Evolutionary conservation across 768 basidiomycete genomes (phyloP).

Genomic region (Favolaschia claudopus): DNA sequence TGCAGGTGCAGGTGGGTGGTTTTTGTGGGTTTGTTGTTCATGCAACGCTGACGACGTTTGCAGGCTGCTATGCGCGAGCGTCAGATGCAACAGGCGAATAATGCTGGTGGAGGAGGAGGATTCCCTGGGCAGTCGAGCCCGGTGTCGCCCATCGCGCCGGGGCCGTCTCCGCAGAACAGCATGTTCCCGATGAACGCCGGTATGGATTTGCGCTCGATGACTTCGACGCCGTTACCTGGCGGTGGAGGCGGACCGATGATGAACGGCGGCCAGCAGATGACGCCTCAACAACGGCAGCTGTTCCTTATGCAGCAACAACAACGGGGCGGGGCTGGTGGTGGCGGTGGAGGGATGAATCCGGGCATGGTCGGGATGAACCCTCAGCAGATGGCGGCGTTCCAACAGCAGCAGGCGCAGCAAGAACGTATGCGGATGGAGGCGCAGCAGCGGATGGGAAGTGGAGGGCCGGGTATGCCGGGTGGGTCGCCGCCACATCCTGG

Average conservation of each 20-base stretch:
- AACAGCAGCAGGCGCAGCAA: constrained; percentile 22
- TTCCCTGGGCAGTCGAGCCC: constrained; percentile 32
- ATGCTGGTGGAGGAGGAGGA: constrained; percentile 18
- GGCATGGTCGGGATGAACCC: constrained; percentile 33
- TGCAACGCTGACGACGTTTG: background rate
- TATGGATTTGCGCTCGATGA: constrained; percentile 32
- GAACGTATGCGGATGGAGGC: constrained; percentile 20
- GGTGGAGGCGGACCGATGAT: constrained; percentile 28
- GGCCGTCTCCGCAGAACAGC: constrained; percentile 24
- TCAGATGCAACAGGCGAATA: constrained; percentile 34
- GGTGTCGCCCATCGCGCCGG: constrained; percentile 30
- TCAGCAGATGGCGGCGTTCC: constrained; percentile 26
- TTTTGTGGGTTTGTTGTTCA: background rate
- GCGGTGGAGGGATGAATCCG: constrained; percentile 33
- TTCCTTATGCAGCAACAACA: constrained; percentile 37
- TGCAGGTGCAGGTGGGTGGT: constrained; percentile 56
- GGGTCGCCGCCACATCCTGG: constrained; percentile 52
- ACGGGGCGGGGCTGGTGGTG: constrained; percentile 38
- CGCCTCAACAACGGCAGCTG: constrained; percentile 29
- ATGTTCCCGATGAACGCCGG: constrained; percentile 27
- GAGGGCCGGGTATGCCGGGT: constrained; percentile 30
- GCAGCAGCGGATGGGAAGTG: constrained; percentile 38
- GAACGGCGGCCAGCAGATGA: constrained; percentile 36
- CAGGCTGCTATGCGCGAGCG: constrained; percentile 29
- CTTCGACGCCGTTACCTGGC: constrained; percentile 31